These are phyloP conservation scores for Rubia balearica DNA, from an alignment of 305 asterid species.

Conservation along the genomic window DNA sequence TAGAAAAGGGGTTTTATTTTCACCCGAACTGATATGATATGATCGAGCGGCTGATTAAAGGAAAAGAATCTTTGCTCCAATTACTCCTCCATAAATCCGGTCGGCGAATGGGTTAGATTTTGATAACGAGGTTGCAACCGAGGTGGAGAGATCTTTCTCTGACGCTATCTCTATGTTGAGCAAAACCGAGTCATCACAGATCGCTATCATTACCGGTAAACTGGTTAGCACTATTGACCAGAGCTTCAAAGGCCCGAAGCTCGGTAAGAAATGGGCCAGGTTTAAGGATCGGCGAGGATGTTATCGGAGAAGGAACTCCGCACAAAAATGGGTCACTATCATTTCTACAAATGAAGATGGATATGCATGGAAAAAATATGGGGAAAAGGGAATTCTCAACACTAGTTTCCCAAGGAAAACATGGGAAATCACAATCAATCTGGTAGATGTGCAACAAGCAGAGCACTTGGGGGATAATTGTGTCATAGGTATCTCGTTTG, in stretches of 20 bases:
- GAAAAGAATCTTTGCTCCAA: constrained; percentile 43
- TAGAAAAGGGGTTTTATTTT: too few species aligned
- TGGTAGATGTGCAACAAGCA: too few species aligned
- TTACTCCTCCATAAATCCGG: constrained; percentile 24
- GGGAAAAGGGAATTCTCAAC: constrained; percentile 50
- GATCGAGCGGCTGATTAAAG: constrained; percentile 30
- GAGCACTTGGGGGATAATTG: too few species aligned
- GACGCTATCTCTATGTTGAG: constrained; percentile 27
- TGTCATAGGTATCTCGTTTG: too few species aligned
- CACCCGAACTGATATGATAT: not conserved
- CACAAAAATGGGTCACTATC: constrained; percentile 26
- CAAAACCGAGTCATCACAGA: constrained; percentile 28
- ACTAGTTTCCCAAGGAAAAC: constrained; percentile 1
- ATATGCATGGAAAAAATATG: constrained; percentile 67
- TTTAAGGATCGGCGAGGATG: constrained; percentile 60
- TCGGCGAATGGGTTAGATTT: constrained; percentile 22
- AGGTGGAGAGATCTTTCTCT: constrained; percentile 43
- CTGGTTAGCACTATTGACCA: constrained; percentile 22
- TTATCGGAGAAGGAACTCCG: constrained; percentile 57
- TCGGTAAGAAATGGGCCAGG: constrained; percentile 26
- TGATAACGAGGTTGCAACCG: constrained; percentile 25
- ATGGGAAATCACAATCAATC: too few species aligned
- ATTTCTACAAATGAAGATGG: constrained; percentile 43
- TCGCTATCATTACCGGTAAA: constrained; percentile 13
- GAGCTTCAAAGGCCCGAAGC: constrained; percentile 22